Base-by-base conservation (phyloP, 1,139 yeast genomes). In the Suhomyces bolitotheri region DNA sequence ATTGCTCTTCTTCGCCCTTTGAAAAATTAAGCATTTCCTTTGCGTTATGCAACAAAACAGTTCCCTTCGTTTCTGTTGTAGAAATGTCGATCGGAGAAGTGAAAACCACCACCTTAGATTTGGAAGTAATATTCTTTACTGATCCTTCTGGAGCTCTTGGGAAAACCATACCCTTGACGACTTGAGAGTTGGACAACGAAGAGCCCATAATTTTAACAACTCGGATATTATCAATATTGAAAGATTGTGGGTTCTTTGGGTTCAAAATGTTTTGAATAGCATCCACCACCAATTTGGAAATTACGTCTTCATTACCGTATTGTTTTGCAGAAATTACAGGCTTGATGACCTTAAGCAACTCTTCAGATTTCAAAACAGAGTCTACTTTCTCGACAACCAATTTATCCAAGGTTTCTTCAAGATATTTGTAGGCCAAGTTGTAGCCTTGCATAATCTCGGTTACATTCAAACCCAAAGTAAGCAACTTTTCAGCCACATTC, bases 191-290 rank as follows among this genome's bases (percentile, higher is more conserved):
- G 22, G 71, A 65, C 50, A 94, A 70, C 37, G 94, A 74, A 15
- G 95, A 76, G 41, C 98, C 98, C 96, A 92, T 87, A 50, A 92
- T 84, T 65, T 92, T 92, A 32, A 92, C 98, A 20, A 92, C 97
- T 59, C 98, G 80, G 43, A 92, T 77, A 39, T 89, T 84, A 58
- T 92, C 98, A 39, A 92, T 92, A 58, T 90, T 92, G 39, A 59
- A 60, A 26, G 61, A 58, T 30, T 57, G 56, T n/a, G 80, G 76
- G 47, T 69, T 67, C 52, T 76, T 75, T 33, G 96, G 96, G 49
- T 69, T 66, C 51, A 92, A 66, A 20, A 90, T 88, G 44, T 80
- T 71, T 29, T 83, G 70, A 5, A 92, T 87, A 0, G 98, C 96
- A 43, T 88, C 94, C 23, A 86, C 77, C n/a, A 92, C 95, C 33